Percentiles rank a stretch among this genome's conserved stretches.
These are phyloP conservation scores for Gyromitra esculenta DNA, from an alignment of 2,329 filamentous ascomycete genomes.

Conservation along the genomic window DNA sequence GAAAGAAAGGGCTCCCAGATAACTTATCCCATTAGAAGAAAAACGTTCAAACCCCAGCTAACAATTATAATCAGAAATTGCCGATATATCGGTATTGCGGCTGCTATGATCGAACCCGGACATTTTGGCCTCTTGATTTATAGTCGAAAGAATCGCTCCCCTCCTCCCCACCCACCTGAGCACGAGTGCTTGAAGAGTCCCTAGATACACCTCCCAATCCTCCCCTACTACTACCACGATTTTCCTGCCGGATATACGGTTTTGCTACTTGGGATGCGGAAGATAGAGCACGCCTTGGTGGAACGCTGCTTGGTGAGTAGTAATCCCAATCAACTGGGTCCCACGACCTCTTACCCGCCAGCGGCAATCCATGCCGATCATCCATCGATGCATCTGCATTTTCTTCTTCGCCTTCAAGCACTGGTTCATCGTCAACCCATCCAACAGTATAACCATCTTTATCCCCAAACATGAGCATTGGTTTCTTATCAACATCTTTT, in stretches of 20 bases:
- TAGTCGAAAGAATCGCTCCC: slow-evolving; percentile 50
- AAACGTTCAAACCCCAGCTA: slow-evolving; percentile 14
- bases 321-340: slow-evolving; percentile 54
- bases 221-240: slow-evolving; percentile 35
- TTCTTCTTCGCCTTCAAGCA: slow-evolving; percentile 39
- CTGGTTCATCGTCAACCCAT: slow-evolving; percentile 53
- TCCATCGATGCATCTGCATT: slow-evolving; percentile 29
- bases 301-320: slow-evolving; percentile 47
- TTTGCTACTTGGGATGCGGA: slow-evolving; percentile 43
- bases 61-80: slow-evolving; percentile 11
- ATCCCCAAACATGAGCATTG: slow-evolving; percentile 55
- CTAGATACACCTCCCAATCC: slow-evolving; percentile 41
- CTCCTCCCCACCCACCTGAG: slow-evolving; percentile 39
- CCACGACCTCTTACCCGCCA: slow-evolving; percentile 49
- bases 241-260: slow-evolving; percentile 36
- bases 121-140: slow-evolving; percentile 40
- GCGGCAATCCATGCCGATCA: slow-evolving; percentile 42
- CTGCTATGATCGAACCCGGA: slow-evolving; percentile 45
- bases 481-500: slow-evolving; percentile 54
- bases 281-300: slow-evolving; percentile 49
- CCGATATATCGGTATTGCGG: background rate
- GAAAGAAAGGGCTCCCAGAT: slow-evolving; percentile 30
- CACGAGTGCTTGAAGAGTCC: slow-evolving; percentile 16
- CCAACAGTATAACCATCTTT: slow-evolving; percentile 54
- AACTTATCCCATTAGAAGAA: slow-evolving; percentile 21